These are phyloP conservation scores for Chernovozyma aurita DNA, from an alignment of 1,139 yeast genomes.

Conservation along the genomic window DNA sequence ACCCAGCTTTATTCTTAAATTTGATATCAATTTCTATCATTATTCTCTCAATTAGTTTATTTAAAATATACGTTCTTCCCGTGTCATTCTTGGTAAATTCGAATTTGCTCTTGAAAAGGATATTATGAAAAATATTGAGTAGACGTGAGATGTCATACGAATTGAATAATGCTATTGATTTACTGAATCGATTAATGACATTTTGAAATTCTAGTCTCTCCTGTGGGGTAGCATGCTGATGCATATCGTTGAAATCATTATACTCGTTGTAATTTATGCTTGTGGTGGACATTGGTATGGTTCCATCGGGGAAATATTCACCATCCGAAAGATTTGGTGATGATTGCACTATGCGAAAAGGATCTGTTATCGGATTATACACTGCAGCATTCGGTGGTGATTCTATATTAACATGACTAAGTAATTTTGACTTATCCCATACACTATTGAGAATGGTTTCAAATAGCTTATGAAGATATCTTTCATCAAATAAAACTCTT, in stretches of 20 bases:
- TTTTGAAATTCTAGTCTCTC: neutral
- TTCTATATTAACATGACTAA: neutral
- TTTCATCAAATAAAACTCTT: neutral
- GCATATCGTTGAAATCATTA: neutral
- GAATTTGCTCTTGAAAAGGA: neutral
- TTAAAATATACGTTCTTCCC: neutral
- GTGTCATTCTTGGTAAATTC: neutral
- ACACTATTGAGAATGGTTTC: neutral
- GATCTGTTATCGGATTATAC: neutral
- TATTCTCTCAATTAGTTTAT: neutral
- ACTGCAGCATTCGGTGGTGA: neutral
- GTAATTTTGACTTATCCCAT: neutral
- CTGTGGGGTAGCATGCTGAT: neutral
- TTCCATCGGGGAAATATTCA: neutral
- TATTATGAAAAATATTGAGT: neutral
- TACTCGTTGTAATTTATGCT: neutral
- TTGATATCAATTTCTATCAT: neutral
- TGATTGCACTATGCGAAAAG: neutral
- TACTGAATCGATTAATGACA: neutral
- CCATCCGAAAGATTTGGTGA: neutral
- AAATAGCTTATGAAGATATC: neutral
- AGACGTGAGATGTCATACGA: neutral
- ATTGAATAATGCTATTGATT: neutral
- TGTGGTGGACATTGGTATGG: neutral
- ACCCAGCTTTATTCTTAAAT: neutral